Evolutionary conservation across 1,284 basidiomycete species (phyloP).

Genomic region (Sparassis latifolia): DNA sequence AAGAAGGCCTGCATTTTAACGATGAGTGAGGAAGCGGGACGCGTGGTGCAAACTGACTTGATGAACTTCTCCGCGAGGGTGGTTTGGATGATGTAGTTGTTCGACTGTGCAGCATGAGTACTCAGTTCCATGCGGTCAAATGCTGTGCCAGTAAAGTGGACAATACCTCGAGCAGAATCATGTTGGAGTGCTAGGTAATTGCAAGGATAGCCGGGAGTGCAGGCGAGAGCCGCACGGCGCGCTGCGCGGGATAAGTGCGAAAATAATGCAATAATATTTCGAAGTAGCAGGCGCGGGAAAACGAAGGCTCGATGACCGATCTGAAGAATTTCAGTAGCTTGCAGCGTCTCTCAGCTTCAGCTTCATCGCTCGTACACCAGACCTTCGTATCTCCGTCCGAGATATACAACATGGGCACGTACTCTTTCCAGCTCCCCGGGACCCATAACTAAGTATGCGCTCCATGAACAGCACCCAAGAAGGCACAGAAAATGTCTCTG

Average conservation of each 20-base stretch:
- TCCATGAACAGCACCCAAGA: constrained; percentile 63
- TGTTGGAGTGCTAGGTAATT: constrained; percentile 20
- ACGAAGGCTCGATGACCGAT: too few relatives aligned
- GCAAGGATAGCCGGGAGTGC: constrained; percentile 4
- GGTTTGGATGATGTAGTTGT: constrained; percentile 90
- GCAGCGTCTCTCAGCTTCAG: too few relatives aligned
- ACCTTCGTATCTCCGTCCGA: constrained; percentile 2
- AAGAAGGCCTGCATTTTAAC: constrained; percentile 59
- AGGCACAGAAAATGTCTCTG: constrained; percentile 86
- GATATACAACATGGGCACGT: constrained; percentile 27
- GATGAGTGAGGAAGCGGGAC: constrained; percentile 10
- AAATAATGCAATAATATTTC: too few relatives aligned
- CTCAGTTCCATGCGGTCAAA: not conserved
- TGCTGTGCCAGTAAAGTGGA: not conserved
- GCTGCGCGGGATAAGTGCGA: too few relatives aligned
- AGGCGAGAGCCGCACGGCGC: constrained; percentile 8
- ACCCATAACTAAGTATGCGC: not conserved
- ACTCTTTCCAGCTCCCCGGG: not conserved
- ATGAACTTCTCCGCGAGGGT: constrained; percentile 86
- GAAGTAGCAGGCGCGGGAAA: too few relatives aligned
- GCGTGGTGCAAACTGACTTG: constrained; percentile 51
- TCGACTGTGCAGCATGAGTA: constrained; percentile 46
- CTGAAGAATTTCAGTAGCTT: too few relatives aligned
- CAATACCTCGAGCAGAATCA: constrained; percentile 70
- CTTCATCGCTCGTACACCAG: not conserved